Conservation (phyloP, 2,329 filamentous ascomycete genomes). For the Xylaria sp. region DNA sequence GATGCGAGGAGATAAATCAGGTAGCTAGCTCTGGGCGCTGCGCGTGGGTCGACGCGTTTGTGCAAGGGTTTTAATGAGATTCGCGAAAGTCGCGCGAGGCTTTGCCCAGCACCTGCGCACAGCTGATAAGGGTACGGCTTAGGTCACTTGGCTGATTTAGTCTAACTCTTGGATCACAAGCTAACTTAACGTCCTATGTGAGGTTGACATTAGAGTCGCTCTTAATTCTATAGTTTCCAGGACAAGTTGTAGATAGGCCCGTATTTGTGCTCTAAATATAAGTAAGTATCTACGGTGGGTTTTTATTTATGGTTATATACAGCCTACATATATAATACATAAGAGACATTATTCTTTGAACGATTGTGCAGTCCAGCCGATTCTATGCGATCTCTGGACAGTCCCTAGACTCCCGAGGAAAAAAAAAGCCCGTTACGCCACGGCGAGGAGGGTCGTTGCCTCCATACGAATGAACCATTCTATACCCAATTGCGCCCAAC, state of each 20-base stretch:
- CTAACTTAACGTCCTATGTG: too few relatives aligned
- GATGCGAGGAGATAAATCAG: conserved; percentile 18
- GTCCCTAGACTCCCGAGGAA: conserved; percentile 12
- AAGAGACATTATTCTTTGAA: conserved; percentile 36
- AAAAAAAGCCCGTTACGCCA: conserved; percentile 7
- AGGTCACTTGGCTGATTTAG: too few relatives aligned
- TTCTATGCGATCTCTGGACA: conserved; percentile 8
- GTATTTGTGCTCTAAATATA: too few relatives aligned
- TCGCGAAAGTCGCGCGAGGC: conserved; percentile 30
- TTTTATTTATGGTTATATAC: conserved; percentile 25
- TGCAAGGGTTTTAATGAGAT: conserved; percentile 28
- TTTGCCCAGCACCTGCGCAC: conserved; percentile 1
- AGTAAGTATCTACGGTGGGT: conserved; percentile 13
- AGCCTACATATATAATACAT: conserved; percentile 29
- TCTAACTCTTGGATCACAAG: too few relatives aligned
- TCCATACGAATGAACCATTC: conserved; percentile 13
- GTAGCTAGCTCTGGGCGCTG: neutral
- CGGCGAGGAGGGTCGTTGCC: conserved; percentile 1
- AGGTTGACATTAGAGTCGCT: too few relatives aligned
- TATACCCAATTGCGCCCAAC: conserved; percentile 24
- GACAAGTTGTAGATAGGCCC: too few relatives aligned
- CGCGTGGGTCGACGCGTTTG: conserved; percentile 30
- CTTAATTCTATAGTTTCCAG: too few relatives aligned
- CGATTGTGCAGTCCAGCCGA: conserved; percentile 31
- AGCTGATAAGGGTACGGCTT: too few relatives aligned